phyloP scores from a whole-genome alignment of 1,284 basidiomycete genomes.

The Mixia osmundae region DNA sequence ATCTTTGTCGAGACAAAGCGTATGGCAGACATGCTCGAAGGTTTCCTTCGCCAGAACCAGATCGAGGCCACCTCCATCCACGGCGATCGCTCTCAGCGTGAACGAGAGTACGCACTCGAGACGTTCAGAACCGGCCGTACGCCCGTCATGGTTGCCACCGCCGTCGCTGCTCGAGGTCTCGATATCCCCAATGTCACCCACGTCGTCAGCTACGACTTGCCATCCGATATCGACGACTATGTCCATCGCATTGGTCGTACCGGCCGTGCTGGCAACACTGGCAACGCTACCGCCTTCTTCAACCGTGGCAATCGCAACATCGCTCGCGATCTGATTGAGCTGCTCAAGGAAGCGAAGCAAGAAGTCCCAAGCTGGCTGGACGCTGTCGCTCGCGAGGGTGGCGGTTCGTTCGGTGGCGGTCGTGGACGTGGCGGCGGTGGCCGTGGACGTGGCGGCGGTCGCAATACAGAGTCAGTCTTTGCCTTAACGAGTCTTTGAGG shows the following conservation, averaged over 20 bases:
- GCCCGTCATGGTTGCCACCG: constrained; percentile 91
- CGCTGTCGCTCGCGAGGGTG: constrained; percentile 52
- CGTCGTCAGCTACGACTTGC: constrained; percentile 96
- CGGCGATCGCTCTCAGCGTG: constrained; percentile 90
- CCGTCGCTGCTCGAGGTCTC: constrained; percentile 93
- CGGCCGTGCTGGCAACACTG: constrained; percentile 96
- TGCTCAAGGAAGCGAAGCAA: constrained; percentile 90
- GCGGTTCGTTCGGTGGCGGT: constrained; percentile 36
- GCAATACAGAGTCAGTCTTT: too few relatives aligned
- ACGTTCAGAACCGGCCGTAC: constrained; percentile 89
- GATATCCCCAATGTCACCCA: constrained; percentile 99
- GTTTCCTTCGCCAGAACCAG: constrained; percentile 68
- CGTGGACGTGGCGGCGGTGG: constrained; percentile 28
- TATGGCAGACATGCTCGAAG: constrained; percentile 95
- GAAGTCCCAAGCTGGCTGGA: constrained; percentile 85
- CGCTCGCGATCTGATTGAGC: constrained; percentile 69
- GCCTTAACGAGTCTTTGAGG: too few relatives aligned
- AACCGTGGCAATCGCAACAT: constrained; percentile 45
- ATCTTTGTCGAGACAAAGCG: constrained; percentile 99
- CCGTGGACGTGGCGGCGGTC: constrained; percentile 20
- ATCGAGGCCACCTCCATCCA: constrained; percentile 91
- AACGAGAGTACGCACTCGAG: constrained; percentile 83
- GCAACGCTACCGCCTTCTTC: constrained; percentile 43
- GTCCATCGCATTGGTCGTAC: constrained; percentile 98
- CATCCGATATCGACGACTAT: constrained; percentile 94